Evolutionary conservation across 495 filamentous ascomycete species (phyloP).

Genomic region (Aspergillus carlsbadensis): DNA sequence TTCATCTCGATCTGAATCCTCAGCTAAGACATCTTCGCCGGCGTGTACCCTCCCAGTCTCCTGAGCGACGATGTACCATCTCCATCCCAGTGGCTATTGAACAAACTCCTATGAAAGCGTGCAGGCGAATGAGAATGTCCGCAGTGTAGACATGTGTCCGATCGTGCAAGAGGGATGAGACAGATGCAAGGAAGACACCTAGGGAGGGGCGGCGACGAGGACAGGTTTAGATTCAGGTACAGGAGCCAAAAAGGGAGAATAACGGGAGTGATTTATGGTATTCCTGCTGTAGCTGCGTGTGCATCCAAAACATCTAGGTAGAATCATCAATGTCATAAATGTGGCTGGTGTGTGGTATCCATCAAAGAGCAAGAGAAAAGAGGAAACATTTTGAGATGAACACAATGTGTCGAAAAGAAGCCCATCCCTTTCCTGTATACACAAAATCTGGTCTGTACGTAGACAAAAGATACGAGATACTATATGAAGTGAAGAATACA

Average conservation of each 20-base stretch:
- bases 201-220: neutral
- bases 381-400: neutral
- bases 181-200: neutral
- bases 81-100: neutral
- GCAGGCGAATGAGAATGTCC: neutral
- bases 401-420: neutral
- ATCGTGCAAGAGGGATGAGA: neutral
- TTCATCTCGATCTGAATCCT: no score
- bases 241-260: neutral
- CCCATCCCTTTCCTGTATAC: no score
- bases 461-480: neutral
- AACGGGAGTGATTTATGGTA: neutral
- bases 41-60: neutral
- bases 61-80: neutral
- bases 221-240: neutral
- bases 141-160: neutral
- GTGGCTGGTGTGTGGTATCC: slow-evolving; percentile 6
- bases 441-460: neutral
- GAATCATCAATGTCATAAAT: neutral
- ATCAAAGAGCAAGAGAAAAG: slow-evolving; percentile 13
- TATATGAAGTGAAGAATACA: slow-evolving; percentile 16
- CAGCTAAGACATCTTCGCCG: neutral
- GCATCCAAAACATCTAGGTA: neutral
- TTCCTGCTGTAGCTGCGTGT: neutral
- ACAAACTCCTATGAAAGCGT: neutral